Conservation (phyloP, 768 basidiomycete species). For the Tricholomella constricta region DNA sequence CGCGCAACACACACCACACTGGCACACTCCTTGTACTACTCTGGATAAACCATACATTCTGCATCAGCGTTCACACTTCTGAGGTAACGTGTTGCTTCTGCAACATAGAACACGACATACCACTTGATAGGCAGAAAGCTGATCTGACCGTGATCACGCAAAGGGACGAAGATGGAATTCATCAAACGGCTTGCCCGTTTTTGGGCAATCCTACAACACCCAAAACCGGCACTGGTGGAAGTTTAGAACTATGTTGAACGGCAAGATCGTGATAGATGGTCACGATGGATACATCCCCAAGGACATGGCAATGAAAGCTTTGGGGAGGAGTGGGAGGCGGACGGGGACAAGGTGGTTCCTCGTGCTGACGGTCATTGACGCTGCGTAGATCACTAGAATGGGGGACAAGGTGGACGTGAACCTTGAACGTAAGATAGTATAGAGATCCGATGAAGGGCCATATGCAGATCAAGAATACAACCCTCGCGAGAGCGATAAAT, state of each 20-base stretch:
- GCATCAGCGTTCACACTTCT: too few species aligned
- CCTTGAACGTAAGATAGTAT: too few species aligned
- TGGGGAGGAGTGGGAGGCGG: not conserved
- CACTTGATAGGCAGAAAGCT: not conserved
- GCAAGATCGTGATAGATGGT: not conserved
- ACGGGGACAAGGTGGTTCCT: not conserved
- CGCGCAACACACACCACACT: too few species aligned
- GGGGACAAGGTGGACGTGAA: not conserved
- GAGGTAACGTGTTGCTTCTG: too few species aligned
- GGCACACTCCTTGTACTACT: too few species aligned
- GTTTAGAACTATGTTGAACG: not conserved
- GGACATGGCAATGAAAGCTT: not conserved
- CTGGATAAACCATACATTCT: too few species aligned
- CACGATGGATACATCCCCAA: too few species aligned
- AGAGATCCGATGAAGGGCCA: too few species aligned
- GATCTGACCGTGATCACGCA: not conserved
- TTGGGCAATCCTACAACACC: not conserved
- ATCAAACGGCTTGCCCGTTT: not conserved
- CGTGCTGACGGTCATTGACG: not conserved
- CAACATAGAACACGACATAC: too few species aligned
- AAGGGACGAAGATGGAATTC: not conserved
- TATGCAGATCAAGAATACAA: too few species aligned
- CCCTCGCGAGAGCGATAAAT: too few species aligned
- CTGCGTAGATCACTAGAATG: not conserved
- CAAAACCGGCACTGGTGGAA: not conserved